These are phyloP conservation scores for Dactylellina parvicollis DNA, from an alignment of 2,329 filamentous ascomycete genomes.

Conservation along the genomic window DNA sequence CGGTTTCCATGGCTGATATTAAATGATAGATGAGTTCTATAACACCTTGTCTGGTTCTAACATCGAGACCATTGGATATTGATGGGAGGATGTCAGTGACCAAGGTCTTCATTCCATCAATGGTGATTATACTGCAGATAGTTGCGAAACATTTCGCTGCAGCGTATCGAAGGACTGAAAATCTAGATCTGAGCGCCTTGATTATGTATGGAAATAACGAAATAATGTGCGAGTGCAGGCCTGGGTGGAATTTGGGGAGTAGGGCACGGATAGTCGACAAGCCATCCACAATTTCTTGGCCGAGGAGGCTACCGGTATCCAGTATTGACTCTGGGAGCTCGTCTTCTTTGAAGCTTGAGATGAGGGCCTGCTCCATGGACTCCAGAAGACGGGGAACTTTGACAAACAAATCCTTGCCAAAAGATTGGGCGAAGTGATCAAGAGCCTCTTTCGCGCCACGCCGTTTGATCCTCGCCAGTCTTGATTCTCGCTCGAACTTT, in stretches of 20 bases:
- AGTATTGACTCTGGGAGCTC: constrained; percentile 77
- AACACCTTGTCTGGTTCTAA: constrained; percentile 88
- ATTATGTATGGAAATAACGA: constrained; percentile 84
- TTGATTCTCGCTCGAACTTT: constrained; percentile 88
- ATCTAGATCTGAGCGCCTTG: constrained; percentile 83
- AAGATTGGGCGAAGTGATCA: constrained; percentile 82
- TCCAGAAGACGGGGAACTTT: constrained; percentile 82
- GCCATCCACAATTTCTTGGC: constrained; percentile 92
- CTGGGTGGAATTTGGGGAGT: constrained; percentile 83
- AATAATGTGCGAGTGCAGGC: constrained; percentile 82
- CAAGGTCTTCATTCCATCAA: constrained; percentile 93
- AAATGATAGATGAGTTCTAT: constrained; percentile 96
- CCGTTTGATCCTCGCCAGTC: constrained; percentile 86
- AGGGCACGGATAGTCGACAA: constrained; percentile 92
- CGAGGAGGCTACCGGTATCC: constrained; percentile 77
- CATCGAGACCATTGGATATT: constrained; percentile 88
- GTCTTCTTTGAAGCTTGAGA: constrained; percentile 73
- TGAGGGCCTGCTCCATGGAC: constrained; percentile 83
- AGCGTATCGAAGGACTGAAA: constrained; percentile 94
- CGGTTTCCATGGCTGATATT: constrained; percentile 97
- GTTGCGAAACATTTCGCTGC: constrained; percentile 97
- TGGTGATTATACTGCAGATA: constrained; percentile 93
- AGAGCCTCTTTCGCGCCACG: constrained; percentile 93
- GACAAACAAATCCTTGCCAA: constrained; percentile 79
- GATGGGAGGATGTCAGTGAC: constrained; percentile 92